Evolutionary conservation across 2,329 filamentous ascomycete species (phyloP).

Genomic region (Sclerotinia trifoliorum): DNA sequence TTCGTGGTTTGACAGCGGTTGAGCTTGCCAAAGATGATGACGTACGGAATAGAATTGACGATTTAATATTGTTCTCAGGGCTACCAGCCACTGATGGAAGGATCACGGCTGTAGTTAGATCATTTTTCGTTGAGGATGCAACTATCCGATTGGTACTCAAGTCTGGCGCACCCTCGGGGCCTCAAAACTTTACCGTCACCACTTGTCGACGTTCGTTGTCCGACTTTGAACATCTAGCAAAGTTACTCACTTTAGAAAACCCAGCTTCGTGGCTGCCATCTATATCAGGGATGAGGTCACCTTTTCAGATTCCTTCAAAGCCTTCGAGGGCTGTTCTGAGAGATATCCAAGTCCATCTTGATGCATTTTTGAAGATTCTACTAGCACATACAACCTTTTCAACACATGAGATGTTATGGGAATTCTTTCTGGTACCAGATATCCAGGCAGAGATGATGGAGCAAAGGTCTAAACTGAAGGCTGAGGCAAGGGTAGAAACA

Average conservation of each 20-base stretch:
- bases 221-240: slow-evolving; percentile 89
- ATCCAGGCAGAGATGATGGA: slow-evolving; percentile 88
- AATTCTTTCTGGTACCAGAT: slow-evolving; percentile 96
- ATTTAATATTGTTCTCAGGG: slow-evolving; percentile 80
- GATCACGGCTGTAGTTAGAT: slow-evolving; percentile 88
- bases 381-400: slow-evolving; percentile 88
- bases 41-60: slow-evolving; percentile 92
- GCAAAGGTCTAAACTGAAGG: slow-evolving; percentile 82
- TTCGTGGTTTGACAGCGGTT: slow-evolving; percentile 86
- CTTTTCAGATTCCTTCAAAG: slow-evolving; percentile 90
- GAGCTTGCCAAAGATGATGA: slow-evolving; percentile 98
- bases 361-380: slow-evolving; percentile 84
- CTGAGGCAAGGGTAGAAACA: slow-evolving; percentile 76
- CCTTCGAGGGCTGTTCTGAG: slow-evolving; percentile 84
- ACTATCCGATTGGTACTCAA: slow-evolving; percentile 92
- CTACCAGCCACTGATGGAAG: slow-evolving; percentile 70
- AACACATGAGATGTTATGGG: slow-evolving; percentile 97
- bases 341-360: slow-evolving; percentile 81
- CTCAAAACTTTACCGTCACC: slow-evolving; percentile 85
- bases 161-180: slow-evolving; percentile 80
- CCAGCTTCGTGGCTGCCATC: slow-evolving; percentile 93
- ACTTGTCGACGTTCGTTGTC: slow-evolving; percentile 83
- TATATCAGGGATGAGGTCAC: slow-evolving; percentile 73
- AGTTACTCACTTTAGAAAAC: slow-evolving; percentile 81
- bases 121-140: slow-evolving; percentile 96